phyloP scores from a whole-genome alignment of 441 rosid species.

The Macaranga tanarius region DNA sequence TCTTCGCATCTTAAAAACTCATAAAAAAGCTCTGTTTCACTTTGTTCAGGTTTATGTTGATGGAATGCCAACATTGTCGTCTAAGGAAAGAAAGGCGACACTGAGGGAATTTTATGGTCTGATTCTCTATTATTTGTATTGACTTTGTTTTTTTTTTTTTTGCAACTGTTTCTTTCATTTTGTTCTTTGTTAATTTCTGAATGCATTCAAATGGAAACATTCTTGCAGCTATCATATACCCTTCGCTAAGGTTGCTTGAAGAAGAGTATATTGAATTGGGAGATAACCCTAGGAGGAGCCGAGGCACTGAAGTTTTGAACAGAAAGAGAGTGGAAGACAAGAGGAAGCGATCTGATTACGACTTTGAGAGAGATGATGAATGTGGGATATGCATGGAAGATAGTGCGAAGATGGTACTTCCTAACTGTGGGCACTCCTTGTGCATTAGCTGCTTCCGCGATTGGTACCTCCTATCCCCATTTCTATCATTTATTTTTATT shows the following conservation, averaged over 20 bases:
- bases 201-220: slow-evolving; percentile 14
- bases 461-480: slow-evolving; percentile 35
- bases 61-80: slow-evolving; percentile 57
- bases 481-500: not conserved
- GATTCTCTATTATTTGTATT: slow-evolving; percentile 11
- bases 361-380: slow-evolving; percentile 51
- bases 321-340: slow-evolving; percentile 34
- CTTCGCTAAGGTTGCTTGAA: slow-evolving; percentile 58
- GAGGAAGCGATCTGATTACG: slow-evolving; percentile 32
- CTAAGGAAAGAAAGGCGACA: slow-evolving; percentile 58
- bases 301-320: slow-evolving; percentile 23
- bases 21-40: slow-evolving; percentile 11
- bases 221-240: slow-evolving; percentile 61
- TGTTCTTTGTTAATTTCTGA: slow-evolving; percentile 8
- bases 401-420: slow-evolving; percentile 49
- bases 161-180: not conserved
- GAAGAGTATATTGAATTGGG: slow-evolving; percentile 37
- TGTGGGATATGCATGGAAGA: slow-evolving; percentile 75
- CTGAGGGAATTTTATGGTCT: slow-evolving; percentile 67
- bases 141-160: not conserved
- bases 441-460: slow-evolving; percentile 60
- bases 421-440: slow-evolving; percentile 59
- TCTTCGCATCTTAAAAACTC: not conserved
- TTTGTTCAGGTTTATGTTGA: slow-evolving; percentile 56
- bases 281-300: slow-evolving; percentile 28